phyloP scores from a whole-genome alignment of 805 yeast species.

The Ogataea nitratoaversa region DNA sequence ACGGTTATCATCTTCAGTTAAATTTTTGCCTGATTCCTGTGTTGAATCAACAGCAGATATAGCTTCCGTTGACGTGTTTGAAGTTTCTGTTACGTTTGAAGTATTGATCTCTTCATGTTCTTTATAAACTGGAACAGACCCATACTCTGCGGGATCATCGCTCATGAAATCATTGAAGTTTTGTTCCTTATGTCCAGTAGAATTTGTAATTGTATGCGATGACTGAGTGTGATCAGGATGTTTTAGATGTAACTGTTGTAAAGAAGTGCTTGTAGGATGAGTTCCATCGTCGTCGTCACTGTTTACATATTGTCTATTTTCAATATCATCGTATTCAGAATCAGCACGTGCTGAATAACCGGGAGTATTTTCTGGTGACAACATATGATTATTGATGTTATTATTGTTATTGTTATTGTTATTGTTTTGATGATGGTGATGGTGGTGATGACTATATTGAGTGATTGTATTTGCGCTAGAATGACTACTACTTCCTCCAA shows the following conservation, averaged over 20 bases:
- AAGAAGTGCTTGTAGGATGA: neutral
- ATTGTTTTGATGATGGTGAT: too few species aligned
- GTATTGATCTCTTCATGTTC: constrained; percentile 6
- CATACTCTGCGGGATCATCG: constrained; percentile 12
- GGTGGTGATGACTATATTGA: neutral
- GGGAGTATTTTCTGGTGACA: neutral
- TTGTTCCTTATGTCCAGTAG: neutral
- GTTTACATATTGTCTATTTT: too few species aligned
- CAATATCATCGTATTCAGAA: neutral
- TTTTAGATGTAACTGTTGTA: neutral
- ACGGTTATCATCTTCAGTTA: too few species aligned
- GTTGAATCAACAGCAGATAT: too few species aligned
- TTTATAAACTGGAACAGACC: constrained; percentile 15
- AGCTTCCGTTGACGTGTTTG: too few species aligned
- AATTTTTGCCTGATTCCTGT: too few species aligned
- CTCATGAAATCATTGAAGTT: constrained; percentile 7
- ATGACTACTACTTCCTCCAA: neutral
- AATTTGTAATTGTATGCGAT: neutral
- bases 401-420: too few species aligned
- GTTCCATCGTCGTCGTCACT: neutral
- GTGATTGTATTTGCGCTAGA: neutral
- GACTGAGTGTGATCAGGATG: neutral
- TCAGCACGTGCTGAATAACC: neutral
- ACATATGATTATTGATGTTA: neutral
- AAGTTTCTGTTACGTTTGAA: neutral